Base-by-base conservation (phyloP, 805 yeast species). In the Ogataea degrootiae region DNA sequence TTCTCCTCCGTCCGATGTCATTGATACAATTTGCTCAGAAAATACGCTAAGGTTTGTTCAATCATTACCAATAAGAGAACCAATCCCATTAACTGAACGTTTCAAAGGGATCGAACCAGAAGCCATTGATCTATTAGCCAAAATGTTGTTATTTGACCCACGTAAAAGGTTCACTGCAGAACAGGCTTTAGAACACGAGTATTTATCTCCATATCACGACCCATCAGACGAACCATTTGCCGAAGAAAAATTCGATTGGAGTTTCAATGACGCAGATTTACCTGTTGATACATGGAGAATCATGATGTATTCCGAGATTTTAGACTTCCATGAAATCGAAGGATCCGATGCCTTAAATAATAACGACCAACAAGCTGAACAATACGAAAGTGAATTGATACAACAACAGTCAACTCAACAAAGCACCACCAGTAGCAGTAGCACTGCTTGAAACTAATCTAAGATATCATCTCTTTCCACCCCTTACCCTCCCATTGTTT, bases 251-350 rank as follows among this genome's bases (percentile, higher is more conserved):
- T 94, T 94, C 61, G 99, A 94, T 69, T 94, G 99, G 99, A 84
- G 94, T 60, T 92, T 92, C 68, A 92, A 94, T 66, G 98, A 95
- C 58, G 98, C 97, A 0, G 99, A 92, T 68, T 76, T 92, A 59
- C 97, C 98, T 3, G 94, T 94, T 16, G 98, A 94, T 62, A 89
- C 97, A 14, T 92, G 99, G 99, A 83, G 96, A 71, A 96, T 90
- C 17, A 92, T 94, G 98, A 92, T 94, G 96, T 94, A 94, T 70
- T 85, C 96, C 45, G 99, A 92, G 70, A 94, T 92, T 52, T 74
- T 94, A 56, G 97, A 92, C 66, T 92, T 90, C 78, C 98, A 92
- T 68, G 96, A 90, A 66, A 87, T 87, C 49, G 91, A 83, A 39
- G 85, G 65, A 14, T 55, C 61, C 11, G 62, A 54, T 34, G 62